These are phyloP conservation scores for Claviceps digitariae DNA, from an alignment of 2,329 filamentous ascomycete genomes.

Conservation along the genomic window DNA sequence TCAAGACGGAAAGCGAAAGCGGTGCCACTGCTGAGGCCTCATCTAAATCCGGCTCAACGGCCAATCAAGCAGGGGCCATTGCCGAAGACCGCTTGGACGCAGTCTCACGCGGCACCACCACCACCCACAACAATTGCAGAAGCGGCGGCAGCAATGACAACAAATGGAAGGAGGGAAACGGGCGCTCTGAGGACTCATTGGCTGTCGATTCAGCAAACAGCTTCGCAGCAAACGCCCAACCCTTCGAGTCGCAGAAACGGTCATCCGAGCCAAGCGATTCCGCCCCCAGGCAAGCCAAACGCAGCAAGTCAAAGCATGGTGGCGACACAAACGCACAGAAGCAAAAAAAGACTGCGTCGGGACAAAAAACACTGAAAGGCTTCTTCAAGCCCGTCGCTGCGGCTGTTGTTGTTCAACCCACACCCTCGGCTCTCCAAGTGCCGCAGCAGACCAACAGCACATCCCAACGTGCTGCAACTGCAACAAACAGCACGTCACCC, in stretches of 20 bases:
- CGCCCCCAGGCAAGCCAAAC: conserved; percentile 10
- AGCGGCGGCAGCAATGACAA: no score
- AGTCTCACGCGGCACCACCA: neutral
- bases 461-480: neutral
- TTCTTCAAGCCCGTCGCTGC: conserved; percentile 53
- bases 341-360: conserved; percentile 16
- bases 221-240: neutral
- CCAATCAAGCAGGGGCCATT: neutral
- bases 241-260: neutral
- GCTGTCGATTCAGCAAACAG: neutral
- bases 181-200: neutral
- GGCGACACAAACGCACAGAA: conserved; percentile 16
- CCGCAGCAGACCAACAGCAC: neutral
- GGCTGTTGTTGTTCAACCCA: neutral
- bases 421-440: neutral
- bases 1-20: neutral
- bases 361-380: conserved; percentile 52
- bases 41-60: neutral
- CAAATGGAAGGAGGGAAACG: neutral
- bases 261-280: neutral
- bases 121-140: no score
- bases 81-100: neutral
- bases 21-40: neutral
- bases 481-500: neutral
- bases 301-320: conserved; percentile 14